Conservation (phyloP, 352 stramenopile genomes). For the Globisporangium yorkense region DNA sequence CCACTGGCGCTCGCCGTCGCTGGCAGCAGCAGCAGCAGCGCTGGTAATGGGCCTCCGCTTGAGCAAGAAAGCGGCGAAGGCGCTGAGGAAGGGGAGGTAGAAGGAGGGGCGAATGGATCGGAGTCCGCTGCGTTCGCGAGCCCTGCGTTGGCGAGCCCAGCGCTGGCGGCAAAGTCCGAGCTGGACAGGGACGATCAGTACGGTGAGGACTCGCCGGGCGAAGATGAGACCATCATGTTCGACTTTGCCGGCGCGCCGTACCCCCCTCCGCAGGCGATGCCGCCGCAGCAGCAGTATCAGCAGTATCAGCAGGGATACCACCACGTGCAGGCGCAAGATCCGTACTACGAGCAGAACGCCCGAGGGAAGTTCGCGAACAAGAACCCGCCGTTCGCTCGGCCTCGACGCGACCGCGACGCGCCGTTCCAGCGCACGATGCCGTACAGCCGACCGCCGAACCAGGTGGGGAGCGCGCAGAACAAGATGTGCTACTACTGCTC, state of each 20-base stretch:
- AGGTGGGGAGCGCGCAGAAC: neutral
- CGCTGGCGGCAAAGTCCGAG: constrained; percentile 1
- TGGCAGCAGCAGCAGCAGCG: neutral
- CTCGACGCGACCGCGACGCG: constrained; percentile 3
- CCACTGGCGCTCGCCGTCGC: neutral
- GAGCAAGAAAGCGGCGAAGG: neutral
- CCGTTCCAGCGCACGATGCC: neutral
- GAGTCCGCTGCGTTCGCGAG: neutral
- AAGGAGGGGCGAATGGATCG: neutral
- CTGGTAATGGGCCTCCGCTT: no score
- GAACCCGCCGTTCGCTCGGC: neutral
- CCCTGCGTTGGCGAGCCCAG: no score
- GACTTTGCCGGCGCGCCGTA: constrained; percentile 4
- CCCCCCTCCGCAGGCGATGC: neutral
- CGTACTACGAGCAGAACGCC: constrained; percentile 1
- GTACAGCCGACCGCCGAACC: constrained; percentile 5
- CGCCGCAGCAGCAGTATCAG: neutral
- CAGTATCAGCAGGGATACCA: neutral
- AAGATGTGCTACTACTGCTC: constrained; percentile 10
- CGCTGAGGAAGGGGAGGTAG: neutral
- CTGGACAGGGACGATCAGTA: constrained; percentile 3
- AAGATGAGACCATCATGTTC: constrained; percentile 5
- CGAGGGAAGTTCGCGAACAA: neutral
- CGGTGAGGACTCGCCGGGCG: neutral
- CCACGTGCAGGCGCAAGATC: neutral